Evolutionary conservation across 148 eudicot genomes (phyloP).

Genomic region (Rheum nobile): DNA sequence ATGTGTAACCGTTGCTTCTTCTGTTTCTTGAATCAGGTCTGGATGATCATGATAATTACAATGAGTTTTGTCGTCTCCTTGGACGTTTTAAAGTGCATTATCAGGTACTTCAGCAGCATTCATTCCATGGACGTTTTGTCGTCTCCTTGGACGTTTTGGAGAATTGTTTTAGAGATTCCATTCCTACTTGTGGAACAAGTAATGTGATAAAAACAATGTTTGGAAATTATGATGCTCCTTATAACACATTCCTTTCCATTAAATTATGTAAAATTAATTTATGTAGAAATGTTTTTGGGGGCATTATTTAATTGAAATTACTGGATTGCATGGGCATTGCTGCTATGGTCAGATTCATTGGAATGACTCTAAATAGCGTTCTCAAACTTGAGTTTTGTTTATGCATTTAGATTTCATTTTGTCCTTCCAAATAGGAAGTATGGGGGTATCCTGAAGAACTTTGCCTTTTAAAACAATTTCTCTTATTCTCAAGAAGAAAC

Average conservation of each 20-base stretch:
- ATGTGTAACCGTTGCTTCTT: neutral
- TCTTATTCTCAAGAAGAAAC: neutral
- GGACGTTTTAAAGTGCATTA: constrained; percentile 77
- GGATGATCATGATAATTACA: constrained; percentile 90
- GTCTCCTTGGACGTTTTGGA: too few species aligned
- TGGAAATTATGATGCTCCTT: neutral
- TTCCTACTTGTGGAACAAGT: neutral
- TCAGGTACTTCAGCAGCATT: constrained; percentile 39
- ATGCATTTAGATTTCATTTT: neutral
- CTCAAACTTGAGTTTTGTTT: neutral
- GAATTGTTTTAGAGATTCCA: neutral
- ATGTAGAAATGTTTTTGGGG: neutral
- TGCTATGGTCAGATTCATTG: neutral
- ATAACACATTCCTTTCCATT: neutral
- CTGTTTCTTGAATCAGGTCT: constrained; percentile 42
- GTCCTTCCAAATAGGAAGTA: neutral
- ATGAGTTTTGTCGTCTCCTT: constrained; percentile 92
- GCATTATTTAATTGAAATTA: neutral
- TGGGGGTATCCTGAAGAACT: neutral
- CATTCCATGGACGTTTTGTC: neutral
- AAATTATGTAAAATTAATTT: neutral
- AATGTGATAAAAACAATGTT: neutral
- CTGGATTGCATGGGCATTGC: neutral
- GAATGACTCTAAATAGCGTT: too few species aligned
- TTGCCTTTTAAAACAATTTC: neutral